Conservation (phyloP, 2,329 filamentous ascomycete species). For the Fusarium globosum region DNA sequence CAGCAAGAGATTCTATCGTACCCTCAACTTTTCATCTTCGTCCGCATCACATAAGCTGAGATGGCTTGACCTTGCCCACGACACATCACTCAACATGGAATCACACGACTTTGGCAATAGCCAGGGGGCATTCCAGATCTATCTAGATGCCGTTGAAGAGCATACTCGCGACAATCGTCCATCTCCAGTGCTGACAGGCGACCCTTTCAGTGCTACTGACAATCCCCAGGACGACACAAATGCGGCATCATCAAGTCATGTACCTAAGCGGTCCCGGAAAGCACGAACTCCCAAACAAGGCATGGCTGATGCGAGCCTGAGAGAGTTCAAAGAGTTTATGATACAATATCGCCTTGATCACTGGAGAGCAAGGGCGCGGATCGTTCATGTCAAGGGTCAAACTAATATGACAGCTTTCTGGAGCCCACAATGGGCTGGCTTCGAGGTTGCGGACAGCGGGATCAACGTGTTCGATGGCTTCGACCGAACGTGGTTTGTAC, state of each 20-base stretch:
- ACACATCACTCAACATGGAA: slow-evolving; percentile 7
- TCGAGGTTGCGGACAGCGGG: slow-evolving; percentile 3
- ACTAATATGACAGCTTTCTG: slow-evolving; percentile 36
- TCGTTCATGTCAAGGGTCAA: slow-evolving; percentile 31
- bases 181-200: background rate
- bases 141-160: background rate
- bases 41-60: background rate
- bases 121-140: background rate
- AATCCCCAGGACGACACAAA: background rate
- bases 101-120: background rate
- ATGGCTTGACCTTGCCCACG: background rate
- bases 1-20: background rate
- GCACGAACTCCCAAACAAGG: background rate
- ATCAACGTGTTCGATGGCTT: slow-evolving; percentile 40
- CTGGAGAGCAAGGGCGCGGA: slow-evolving; percentile 33
- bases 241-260: background rate
- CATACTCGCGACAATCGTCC: background rate
- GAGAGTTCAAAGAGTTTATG: slow-evolving; percentile 36
- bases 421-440: slow-evolving; percentile 28
- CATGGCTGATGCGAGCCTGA: background rate
- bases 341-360: slow-evolving; percentile 31
- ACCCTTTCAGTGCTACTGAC: background rate
- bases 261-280: slow-evolving; percentile 2
- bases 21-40: background rate
- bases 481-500: slow-evolving; percentile 40